Conservation (phyloP, 1,139 yeast species). For the Suhomyces panamericanus region DNA sequence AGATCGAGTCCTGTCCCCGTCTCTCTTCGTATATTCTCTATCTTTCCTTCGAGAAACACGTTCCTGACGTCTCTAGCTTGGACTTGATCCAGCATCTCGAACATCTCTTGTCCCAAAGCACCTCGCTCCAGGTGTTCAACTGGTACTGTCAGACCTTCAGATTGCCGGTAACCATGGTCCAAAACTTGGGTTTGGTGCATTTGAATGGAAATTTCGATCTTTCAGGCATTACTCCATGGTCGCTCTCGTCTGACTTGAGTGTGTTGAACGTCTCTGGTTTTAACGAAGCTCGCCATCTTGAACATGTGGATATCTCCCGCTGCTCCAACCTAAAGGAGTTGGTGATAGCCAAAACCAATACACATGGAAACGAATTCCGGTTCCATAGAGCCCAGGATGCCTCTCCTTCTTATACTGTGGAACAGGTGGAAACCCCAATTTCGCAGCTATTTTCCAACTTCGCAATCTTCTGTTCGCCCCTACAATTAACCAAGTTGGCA, state of each 20-base stretch:
- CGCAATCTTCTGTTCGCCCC: conserved; percentile 10
- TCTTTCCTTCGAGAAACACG: conserved; percentile 11
- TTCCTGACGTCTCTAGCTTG: conserved; percentile 17
- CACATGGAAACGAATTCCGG: conserved; percentile 5
- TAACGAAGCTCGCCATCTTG: conserved; percentile 5
- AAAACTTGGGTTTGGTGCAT: conserved; percentile 6
- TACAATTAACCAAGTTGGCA: conserved; percentile 5
- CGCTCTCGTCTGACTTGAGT: background rate
- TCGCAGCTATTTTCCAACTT: conserved; percentile 2
- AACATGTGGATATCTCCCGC: conserved; percentile 4
- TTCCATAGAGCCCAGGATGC: conserved; percentile 2
- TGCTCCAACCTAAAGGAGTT: conserved; percentile 10
- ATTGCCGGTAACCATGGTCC: conserved; percentile 11
- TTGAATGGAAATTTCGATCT: conserved; percentile 14
- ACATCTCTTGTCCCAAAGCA: conserved; percentile 9
- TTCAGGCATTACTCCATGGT: background rate
- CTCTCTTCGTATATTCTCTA: conserved; percentile 7
- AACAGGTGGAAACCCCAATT: conserved; percentile 1
- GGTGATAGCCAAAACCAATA: conserved; percentile 11
- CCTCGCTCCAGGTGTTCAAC: conserved; percentile 13
- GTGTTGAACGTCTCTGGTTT: conserved; percentile 10
- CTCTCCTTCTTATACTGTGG: background rate
- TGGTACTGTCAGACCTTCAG: conserved; percentile 16
- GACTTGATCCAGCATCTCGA: conserved; percentile 10
- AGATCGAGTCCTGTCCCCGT: conserved; percentile 3